Evolutionary conservation across 805 yeast genomes (phyloP).

Genomic region (Saccharomycopsis schoenii): DNA sequence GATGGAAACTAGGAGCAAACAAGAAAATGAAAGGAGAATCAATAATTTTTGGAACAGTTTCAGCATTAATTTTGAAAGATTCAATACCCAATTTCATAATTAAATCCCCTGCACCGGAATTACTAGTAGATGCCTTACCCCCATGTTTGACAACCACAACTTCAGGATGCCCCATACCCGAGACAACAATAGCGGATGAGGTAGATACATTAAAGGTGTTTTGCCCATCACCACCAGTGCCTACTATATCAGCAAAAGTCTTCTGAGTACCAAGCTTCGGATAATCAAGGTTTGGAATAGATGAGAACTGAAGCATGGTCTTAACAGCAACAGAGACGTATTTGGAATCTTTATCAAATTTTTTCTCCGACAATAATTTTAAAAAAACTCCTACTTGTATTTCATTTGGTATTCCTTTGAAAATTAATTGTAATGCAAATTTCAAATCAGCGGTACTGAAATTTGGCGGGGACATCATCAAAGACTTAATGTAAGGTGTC

Average conservation of each 20-base stretch:
- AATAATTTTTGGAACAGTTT: slow-evolving; percentile 45
- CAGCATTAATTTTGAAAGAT: slow-evolving; percentile 52
- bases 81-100: slow-evolving; percentile 78
- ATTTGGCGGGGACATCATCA: slow-evolving; percentile 11
- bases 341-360: slow-evolving; percentile 72
- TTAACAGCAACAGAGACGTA: slow-evolving; percentile 80
- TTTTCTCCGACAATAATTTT: slow-evolving; percentile 62
- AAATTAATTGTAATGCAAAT: slow-evolving; percentile 22
- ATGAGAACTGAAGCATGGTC: slow-evolving; percentile 59
- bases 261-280: slow-evolving; percentile 13
- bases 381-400: slow-evolving; percentile 71
- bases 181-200: slow-evolving; percentile 86
- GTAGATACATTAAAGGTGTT: slow-evolving; percentile 95
- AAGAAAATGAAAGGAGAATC: slow-evolving; percentile 49
- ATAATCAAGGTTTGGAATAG: slow-evolving; percentile 33
- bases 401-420: slow-evolving; percentile 3
- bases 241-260: slow-evolving; percentile 74
- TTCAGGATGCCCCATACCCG: slow-evolving; percentile 54
- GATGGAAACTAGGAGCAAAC: slow-evolving; percentile 91
- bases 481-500: slow-evolving; percentile 13
- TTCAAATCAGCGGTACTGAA: slow-evolving; percentile 13
- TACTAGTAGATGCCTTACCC: slow-evolving; percentile 90
- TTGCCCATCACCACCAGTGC: slow-evolving; percentile 98
- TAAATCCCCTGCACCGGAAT: slow-evolving; percentile 91
- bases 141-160: slow-evolving; percentile 88